phyloP scores from a whole-genome alignment of 1,284 basidiomycete genomes.

The Butyriboletus regius region DNA sequence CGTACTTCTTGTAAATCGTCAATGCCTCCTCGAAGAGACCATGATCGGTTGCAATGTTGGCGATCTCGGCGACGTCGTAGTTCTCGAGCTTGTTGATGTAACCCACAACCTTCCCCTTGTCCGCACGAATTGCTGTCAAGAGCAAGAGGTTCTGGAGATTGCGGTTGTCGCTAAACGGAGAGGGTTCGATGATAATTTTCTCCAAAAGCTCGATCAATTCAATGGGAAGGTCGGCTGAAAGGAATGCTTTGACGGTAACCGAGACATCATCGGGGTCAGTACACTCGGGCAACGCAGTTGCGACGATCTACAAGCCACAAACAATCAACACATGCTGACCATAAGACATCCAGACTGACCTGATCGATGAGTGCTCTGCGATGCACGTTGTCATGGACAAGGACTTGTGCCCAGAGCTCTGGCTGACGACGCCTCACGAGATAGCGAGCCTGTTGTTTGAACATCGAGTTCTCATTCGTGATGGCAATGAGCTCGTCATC shows the following conservation, averaged over 20 bases:
- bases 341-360: conserved; percentile 36
- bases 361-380: conserved; percentile 94
- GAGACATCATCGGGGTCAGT: conserved; percentile 99
- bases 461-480: conserved; percentile 99
- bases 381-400: conserved; percentile 83
- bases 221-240: conserved; percentile 92
- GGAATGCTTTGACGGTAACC: conserved; percentile 96
- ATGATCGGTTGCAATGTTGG: conserved; percentile 94
- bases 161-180: conserved; percentile 95
- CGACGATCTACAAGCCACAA: conserved; percentile 59
- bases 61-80: conserved; percentile 92
- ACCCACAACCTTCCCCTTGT: conserved; percentile 96
- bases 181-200: conserved; percentile 96
- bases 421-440: conserved; percentile 92
- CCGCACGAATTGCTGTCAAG: conserved; percentile 92
- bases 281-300: conserved; percentile 92
- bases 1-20: conserved; percentile 92
- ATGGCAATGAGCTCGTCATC: conserved; percentile 96
- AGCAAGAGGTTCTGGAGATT: conserved; percentile 92
- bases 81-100: conserved; percentile 97
- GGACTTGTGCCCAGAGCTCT: conserved; percentile 95
- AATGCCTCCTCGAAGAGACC: conserved; percentile 95
- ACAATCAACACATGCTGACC: background rate
- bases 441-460: conserved; percentile 98
- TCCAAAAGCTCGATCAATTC: conserved; percentile 96